These are phyloP conservation scores for Penicillium italicum DNA, from an alignment of 2,329 filamentous ascomycete species.

Conservation along the genomic window DNA sequence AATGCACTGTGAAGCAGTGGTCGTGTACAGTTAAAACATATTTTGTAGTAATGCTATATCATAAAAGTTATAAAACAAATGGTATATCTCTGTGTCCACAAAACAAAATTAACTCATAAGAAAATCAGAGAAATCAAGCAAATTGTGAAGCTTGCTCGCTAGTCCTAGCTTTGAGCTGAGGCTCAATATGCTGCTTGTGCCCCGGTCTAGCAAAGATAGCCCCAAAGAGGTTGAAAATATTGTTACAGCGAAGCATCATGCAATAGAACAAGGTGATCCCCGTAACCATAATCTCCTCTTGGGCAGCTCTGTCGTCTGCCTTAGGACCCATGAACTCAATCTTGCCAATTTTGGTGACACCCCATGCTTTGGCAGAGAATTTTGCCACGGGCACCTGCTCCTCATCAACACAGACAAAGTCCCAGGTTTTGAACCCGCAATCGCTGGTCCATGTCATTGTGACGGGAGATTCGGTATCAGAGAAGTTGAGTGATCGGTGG, in stretches of 20 bases:
- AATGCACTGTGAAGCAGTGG: neutral
- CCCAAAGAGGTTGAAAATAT: constrained; percentile 25
- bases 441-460: constrained; percentile 30
- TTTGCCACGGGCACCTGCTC: constrained; percentile 28
- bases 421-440: constrained; percentile 28
- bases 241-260: constrained; percentile 26
- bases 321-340: constrained; percentile 28
- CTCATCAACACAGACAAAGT: constrained; percentile 32
- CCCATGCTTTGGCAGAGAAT: constrained; percentile 26
- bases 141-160: neutral
- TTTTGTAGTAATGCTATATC: neutral
- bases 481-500: constrained; percentile 26
- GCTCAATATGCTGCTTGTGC: constrained; percentile 13
- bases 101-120: neutral
- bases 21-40: neutral
- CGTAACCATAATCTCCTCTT: constrained; percentile 32
- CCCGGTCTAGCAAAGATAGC: constrained; percentile 21
- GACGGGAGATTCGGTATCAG: constrained; percentile 17
- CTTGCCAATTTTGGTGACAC: constrained; percentile 24
- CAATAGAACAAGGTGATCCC: constrained; percentile 28
- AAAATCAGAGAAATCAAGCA: neutral
- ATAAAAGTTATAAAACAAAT: neutral
- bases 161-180: neutral
- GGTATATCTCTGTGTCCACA: neutral
- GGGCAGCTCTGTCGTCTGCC: constrained; percentile 11